These are phyloP conservation scores for Populus euphratica DNA, from an alignment of 345 rosid genomes.

Conservation along the genomic window DNA sequence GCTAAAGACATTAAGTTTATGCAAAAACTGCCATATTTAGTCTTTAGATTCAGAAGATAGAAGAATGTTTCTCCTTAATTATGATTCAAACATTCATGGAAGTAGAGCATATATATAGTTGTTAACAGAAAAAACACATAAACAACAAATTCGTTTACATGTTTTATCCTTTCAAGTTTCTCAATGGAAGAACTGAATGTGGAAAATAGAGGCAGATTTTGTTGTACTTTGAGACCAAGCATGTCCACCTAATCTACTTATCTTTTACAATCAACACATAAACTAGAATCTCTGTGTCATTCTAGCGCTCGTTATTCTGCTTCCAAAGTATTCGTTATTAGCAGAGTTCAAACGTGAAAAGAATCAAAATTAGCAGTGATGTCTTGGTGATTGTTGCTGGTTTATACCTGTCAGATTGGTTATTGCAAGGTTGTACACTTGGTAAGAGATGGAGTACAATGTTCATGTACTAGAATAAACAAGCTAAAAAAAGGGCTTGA, in stretches of 20 bases:
- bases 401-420: conserved; percentile 49
- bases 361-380: not conserved
- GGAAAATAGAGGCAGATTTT: conserved; percentile 6
- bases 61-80: not conserved
- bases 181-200: conserved; percentile 23
- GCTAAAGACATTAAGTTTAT: conserved; percentile 11
- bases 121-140: not conserved
- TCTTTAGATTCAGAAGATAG: not conserved
- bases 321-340: not conserved
- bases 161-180: conserved; percentile 62
- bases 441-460: conserved; percentile 21
- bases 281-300: not conserved
- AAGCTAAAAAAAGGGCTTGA: not conserved
- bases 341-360: not conserved
- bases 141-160: not conserved
- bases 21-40: conserved; percentile 25
- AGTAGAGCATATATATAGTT: conserved; percentile 20
- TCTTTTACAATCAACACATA: not conserved
- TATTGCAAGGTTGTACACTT: conserved; percentile 27
- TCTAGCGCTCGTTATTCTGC: not conserved
- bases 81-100: not conserved
- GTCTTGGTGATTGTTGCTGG: conserved; percentile 32
- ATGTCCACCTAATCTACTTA: conserved; percentile 30
- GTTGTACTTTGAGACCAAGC: conserved; percentile 44
- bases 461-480: conserved; percentile 4